Conservation (phyloP, 352 stramenopile genomes). For the Lagenidium giganteum region DNA sequence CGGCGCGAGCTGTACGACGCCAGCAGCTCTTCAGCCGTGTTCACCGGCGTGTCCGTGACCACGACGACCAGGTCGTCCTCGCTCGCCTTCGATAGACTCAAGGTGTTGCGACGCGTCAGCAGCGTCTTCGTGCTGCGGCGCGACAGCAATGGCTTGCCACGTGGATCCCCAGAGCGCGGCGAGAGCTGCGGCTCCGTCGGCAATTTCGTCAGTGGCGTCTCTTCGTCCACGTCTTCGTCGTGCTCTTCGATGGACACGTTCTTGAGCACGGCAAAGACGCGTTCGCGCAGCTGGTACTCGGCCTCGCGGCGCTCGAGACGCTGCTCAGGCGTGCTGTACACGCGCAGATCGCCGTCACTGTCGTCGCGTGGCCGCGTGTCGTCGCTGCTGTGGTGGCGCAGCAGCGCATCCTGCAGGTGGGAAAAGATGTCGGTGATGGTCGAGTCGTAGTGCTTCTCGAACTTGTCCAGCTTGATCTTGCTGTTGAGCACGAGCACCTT, state of each 20-base stretch:
- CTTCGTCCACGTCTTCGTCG: constrained; percentile 2
- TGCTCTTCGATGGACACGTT: constrained; percentile 33
- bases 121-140: too few relatives aligned
- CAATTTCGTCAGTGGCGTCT: neutral
- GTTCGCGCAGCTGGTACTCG: constrained; percentile 46
- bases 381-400: constrained; percentile 3
- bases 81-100: neutral
- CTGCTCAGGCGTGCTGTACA: constrained; percentile 45
- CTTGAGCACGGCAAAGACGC: constrained; percentile 46
- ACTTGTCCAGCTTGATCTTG: constrained; percentile 41
- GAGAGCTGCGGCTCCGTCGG: neutral
- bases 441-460: constrained; percentile 60
- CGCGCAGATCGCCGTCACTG: constrained; percentile 40
- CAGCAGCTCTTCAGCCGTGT: neutral
- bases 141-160: too few relatives aligned
- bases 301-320: constrained; percentile 42
- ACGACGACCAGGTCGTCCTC: neutral
- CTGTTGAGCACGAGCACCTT: constrained; percentile 49
- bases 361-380: neutral
- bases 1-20: neutral
- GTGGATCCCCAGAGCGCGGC: too few relatives aligned
- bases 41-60: too few relatives aligned
- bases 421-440: constrained; percentile 56
- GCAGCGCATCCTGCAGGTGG: constrained; percentile 34
- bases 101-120: too few relatives aligned